Percentiles rank a stretch among this genome's conserved stretches.
Evolutionary conservation across 2,329 filamentous ascomycete genomes (phyloP).

Genomic region (Xylariaceae sp.): DNA sequence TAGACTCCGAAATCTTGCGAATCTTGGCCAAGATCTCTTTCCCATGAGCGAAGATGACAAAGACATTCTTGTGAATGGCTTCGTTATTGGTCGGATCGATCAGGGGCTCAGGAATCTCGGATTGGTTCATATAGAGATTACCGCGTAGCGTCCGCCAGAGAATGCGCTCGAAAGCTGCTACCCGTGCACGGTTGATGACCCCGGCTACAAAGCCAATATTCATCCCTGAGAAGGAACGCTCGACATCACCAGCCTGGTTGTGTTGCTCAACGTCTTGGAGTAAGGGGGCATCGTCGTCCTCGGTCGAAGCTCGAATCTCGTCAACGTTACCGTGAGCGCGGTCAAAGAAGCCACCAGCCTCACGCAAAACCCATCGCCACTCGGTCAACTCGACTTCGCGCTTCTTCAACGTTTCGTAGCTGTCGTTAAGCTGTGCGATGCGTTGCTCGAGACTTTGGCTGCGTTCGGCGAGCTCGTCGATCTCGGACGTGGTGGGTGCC

Average conservation of each 20-base stretch:
- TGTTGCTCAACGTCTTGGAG: slow-evolving; percentile 92
- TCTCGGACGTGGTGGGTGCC: slow-evolving; percentile 89
- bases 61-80: slow-evolving; percentile 93
- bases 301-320: slow-evolving; percentile 89
- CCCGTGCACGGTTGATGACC: slow-evolving; percentile 90
- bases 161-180: slow-evolving; percentile 95
- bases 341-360: slow-evolving; percentile 97
- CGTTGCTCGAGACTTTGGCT: slow-evolving; percentile 92
- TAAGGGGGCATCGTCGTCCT: slow-evolving; percentile 90
- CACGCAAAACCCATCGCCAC: slow-evolving; percentile 96
- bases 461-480: slow-evolving; percentile 92
- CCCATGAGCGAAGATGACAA: slow-evolving; percentile 98
- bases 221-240: slow-evolving; percentile 93
- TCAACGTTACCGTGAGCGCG: slow-evolving; percentile 95
- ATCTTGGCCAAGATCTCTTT: slow-evolving; percentile 99
- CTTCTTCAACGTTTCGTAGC: slow-evolving; percentile 98
- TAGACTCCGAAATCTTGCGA: slow-evolving; percentile 96
- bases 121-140: slow-evolving; percentile 99
- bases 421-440: slow-evolving; percentile 90
- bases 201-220: slow-evolving; percentile 98
- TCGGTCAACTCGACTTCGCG: slow-evolving; percentile 95
- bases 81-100: slow-evolving; percentile 93
- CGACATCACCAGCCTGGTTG: slow-evolving; percentile 67
- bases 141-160: slow-evolving; percentile 96
- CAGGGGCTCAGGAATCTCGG: slow-evolving; percentile 93